Evolutionary conservation across 192 early-diverging fungal genomes (phyloP), one percentile per base, ranked within the genome.

Genomic region (Entomortierella parvispora): DNA sequence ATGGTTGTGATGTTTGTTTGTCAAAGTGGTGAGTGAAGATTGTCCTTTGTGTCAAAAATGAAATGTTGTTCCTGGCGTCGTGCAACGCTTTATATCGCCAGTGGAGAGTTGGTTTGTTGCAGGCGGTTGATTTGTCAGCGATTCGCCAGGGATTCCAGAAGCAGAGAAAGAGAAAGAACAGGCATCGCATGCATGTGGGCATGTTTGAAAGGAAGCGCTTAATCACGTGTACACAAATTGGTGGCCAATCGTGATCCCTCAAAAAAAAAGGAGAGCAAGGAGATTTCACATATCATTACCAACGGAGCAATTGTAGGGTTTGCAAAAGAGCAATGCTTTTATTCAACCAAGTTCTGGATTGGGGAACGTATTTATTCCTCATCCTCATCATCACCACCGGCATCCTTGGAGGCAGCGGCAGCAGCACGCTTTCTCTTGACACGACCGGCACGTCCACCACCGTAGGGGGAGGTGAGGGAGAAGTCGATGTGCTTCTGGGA

Each of bases 361-460:
- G n/a, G 15, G 28, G 51, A 28, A 28, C 22, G 28, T 28, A 62
- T 76, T 66, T 67, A 67, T 80, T 84, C 82, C 54, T 86, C 83
- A 84, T 91, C 89, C 58, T 92, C 89, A n/a, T 58, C 74, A 29
- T 91, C 91, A 67, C 85, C 89, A 34, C 49, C 87, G 25, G 88
- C 87, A 49, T 58, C 84, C 66, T 80, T 84, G 62, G 69, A 83
- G 58, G 83, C 89, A 61, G 89, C 91, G 67, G 88, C 83, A 65
- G 87, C 87, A 44, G 91, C 89, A 75, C 96, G 90, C 93, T 97
- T 97, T 82, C 97, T 90, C 93, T 96, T 94, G 69, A 93, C 90
- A 87, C 97, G 96, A 76, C 97, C 97, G 62, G 95, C 86, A 85
- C 97, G 95, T 81, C 97, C 97, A 90, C 97, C 97, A 87, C 97